phyloP scores from a whole-genome alignment of 2,329 filamentous ascomycete species.

The Aureobasidium zeae region DNA sequence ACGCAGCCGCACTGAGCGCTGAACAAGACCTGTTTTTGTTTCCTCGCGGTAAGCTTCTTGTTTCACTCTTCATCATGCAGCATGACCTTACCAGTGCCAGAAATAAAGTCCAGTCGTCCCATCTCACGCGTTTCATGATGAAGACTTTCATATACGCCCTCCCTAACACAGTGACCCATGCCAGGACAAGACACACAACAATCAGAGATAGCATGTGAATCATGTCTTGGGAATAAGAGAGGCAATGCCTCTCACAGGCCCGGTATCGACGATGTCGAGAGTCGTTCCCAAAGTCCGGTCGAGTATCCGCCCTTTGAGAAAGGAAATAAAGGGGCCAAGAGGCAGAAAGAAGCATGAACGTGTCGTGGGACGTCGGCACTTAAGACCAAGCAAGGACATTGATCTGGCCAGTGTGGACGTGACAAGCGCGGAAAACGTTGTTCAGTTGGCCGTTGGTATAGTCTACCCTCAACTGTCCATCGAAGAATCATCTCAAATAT shows the following conservation, averaged over 20 bases:
- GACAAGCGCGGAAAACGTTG: not conserved
- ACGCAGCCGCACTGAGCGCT: slow-evolving; percentile 11
- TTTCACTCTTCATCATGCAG: too few relatives aligned
- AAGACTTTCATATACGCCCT: slow-evolving; percentile 10
- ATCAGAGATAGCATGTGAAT: slow-evolving; percentile 12
- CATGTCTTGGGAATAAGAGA: slow-evolving; percentile 1
- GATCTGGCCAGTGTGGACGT: slow-evolving; percentile 3
- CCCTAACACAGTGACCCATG: slow-evolving; percentile 13
- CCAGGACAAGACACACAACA: slow-evolving; percentile 10
- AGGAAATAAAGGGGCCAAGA: too few relatives aligned
- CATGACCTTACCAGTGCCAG: slow-evolving; percentile 11
- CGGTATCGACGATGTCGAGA: too few relatives aligned
- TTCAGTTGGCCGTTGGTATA: slow-evolving; percentile 3
- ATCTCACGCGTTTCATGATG: slow-evolving; percentile 3
- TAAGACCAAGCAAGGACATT: not conserved
- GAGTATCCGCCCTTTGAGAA: too few relatives aligned
- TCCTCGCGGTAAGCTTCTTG: too few relatives aligned
- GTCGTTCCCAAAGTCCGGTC: too few relatives aligned
- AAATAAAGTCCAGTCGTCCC: slow-evolving; percentile 16
- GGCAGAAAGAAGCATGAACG: too few relatives aligned
- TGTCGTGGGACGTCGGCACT: too few relatives aligned
- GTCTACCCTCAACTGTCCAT: slow-evolving; percentile 1
- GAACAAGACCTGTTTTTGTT: slow-evolving; percentile 13
- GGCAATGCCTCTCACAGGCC: slow-evolving; percentile 1
- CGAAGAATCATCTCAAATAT: too few relatives aligned